Evolutionary conservation across 306 rosid genomes (phyloP), one percentile per base, ranked within the genome.

Genomic region (Trifolium fragiferum): DNA sequence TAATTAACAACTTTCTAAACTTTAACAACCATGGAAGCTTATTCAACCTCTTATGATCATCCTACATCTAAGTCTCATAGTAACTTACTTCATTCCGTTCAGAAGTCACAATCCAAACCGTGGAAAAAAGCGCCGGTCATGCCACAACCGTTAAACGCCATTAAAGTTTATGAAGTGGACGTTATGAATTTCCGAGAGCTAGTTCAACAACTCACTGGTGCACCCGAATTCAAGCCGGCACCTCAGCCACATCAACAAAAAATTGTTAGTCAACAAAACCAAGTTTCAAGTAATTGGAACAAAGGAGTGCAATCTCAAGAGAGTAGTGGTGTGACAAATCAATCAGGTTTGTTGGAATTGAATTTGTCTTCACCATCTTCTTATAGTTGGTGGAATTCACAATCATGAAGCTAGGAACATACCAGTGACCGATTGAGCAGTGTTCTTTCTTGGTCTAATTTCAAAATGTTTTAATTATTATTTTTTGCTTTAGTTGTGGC

Each of bases 141-240:
- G 0, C 92, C 96, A 3, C 78, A 83, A 41, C 85, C 88, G 3
- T 90, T 87, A 4, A 68, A 80, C 3, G 84, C 86, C 0, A 81
- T 90, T 1, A 81, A 79, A 25, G 87, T 93, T 0, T 93, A 88
- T 86, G 86, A 86, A 68, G 98, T 93, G 2, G 92, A 93, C 18
- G 91, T 97, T 12, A 11, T 85, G 18, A 87, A 93, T 87, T 93
- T 91, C 75, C 55, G 91, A 7, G 80, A 83, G 38, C 78, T 93
- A 0, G 98, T 91, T 63, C 97, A 93, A 72, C 84, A 80, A 57
- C 94, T 93, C 72, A 93, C 97, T 0, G 86, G 92, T 53, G 89
- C 90, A 37, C 89, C 86, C 0, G 87, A 87, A 82, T 78, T 77
- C 67, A 86, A 68, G 69, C 73, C n/a, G n/a, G n/a, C n/a, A n/a